Conservation (phyloP, 192 early-diverging fungal species). For the Paraglomus brasilianum region DNA sequence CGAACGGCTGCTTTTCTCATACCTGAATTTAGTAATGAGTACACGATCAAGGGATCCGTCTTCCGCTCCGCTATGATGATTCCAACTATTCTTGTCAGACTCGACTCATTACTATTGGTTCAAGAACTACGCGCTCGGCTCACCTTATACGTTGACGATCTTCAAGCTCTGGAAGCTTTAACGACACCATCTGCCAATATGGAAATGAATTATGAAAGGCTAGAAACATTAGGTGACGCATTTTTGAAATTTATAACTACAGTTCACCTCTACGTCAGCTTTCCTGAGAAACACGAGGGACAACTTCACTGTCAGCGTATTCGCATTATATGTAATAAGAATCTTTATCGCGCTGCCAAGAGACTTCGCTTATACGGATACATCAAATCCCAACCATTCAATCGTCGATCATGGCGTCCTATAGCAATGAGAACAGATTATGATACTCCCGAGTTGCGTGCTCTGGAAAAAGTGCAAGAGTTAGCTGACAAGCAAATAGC, state of each 20-base stretch:
- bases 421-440: slow-evolving; percentile 41
- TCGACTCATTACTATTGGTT: slow-evolving; percentile 58
- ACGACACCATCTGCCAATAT: slow-evolving; percentile 69
- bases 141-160: slow-evolving; percentile 41
- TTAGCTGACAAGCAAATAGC: slow-evolving; percentile 86
- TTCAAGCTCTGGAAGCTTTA: slow-evolving; percentile 63
- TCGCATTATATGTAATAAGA: slow-evolving; percentile 71
- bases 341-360: slow-evolving; percentile 60
- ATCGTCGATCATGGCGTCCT: slow-evolving; percentile 55
- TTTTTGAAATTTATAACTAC: slow-evolving; percentile 79
- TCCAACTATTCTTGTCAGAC: slow-evolving; percentile 59
- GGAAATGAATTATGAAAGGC: slow-evolving; percentile 79
- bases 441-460: slow-evolving; percentile 29
- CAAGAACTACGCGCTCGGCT: slow-evolving; percentile 44
- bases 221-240: slow-evolving; percentile 88
- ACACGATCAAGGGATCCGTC: slow-evolving; percentile 42
- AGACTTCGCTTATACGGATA: slow-evolving; percentile 54
- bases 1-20: slow-evolving; percentile 34
- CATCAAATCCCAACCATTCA: slow-evolving; percentile 65
- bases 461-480: slow-evolving; percentile 35
- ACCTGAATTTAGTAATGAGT: slow-evolving; percentile 40
- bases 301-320: slow-evolving; percentile 71
- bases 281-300: slow-evolving; percentile 77
- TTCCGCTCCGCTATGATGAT: slow-evolving; percentile 49
- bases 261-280: slow-evolving; percentile 71